phyloP scores from a whole-genome alignment of 2,329 filamentous ascomycete genomes.

The Sporothrix variecibatus region DNA sequence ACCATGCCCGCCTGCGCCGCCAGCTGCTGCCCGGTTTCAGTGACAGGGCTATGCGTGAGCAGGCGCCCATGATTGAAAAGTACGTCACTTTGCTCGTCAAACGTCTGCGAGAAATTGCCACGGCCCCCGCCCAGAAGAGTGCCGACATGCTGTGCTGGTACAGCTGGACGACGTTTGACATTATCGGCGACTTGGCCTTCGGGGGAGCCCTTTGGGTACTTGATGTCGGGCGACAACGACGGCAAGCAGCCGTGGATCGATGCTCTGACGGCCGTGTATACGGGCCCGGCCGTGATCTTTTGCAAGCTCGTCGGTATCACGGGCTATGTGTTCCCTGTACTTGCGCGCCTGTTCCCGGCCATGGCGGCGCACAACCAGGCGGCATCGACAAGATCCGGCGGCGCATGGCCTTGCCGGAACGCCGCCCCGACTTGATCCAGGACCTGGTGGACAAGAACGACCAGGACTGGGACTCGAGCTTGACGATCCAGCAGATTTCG shows the following conservation, averaged over 20 bases:
- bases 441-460: neutral
- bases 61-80: slow-evolving; percentile 14
- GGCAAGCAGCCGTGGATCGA: slow-evolving; percentile 7
- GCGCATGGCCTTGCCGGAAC: slow-evolving; percentile 3
- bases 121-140: neutral
- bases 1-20: slow-evolving; percentile 14
- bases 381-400: slow-evolving; percentile 9
- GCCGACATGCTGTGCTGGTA: slow-evolving; percentile 16
- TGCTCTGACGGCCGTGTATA: neutral
- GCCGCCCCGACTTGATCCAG: neutral
- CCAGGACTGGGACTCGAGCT: neutral
- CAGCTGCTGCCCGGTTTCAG: slow-evolving; percentile 15
- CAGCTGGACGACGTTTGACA: slow-evolving; percentile 15
- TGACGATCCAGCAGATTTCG: neutral
- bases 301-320: slow-evolving; percentile 10
- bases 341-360: neutral
- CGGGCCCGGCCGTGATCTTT: neutral
- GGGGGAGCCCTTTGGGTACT: neutral
- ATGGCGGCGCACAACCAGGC: slow-evolving; percentile 10
- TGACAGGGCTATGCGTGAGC: slow-evolving; percentile 9
- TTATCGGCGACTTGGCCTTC: slow-evolving; percentile 14
- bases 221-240: neutral
- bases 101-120: neutral
- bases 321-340: neutral
- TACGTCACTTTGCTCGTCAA: neutral